Base-by-base conservation (phyloP, 2,329 filamentous ascomycete genomes). In the Periconia sp. region DNA sequence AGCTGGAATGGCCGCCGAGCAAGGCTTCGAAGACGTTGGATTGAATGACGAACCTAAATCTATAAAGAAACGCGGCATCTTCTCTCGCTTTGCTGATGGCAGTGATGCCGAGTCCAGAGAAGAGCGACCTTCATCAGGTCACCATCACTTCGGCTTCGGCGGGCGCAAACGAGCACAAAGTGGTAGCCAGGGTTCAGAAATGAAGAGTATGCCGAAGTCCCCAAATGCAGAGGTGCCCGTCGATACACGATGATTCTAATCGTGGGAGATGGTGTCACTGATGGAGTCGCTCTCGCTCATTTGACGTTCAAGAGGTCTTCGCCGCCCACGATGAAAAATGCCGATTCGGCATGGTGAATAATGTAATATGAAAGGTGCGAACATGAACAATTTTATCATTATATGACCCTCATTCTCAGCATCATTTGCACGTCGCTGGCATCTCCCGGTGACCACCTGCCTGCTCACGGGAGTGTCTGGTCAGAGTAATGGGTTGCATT, bases 21-120 rank as follows among this genome's bases (percentile, higher is more conserved):
- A 95, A 66, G 80, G 80, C 14, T 97, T 97, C 63, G 93, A 97
- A 71, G 93, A 97, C 49, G 90, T 97, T 9, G 91, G 91, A 3
- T 78, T 97, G 44, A 85, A 87, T 54, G 92, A 96, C 60, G 91
- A 94, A 37, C 77, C 82, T 46, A 86, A 86, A 63, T 82, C 84
- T 57, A 77, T 70, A 19, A 92, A 91, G 79, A 92, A 91, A 77
- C 87, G 86, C 53, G 82, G 89, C 13, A 87, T 96, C 68, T 91
- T 97, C 60, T 82, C 91, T 46, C 86, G 89, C 60, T 92, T 97
- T 66, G 88, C 88, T 49, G 89, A 92, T 54, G 74, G 71, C 50
- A 62, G 59, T 6, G 59, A 65, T 42, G 59, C 61, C 33, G 66
- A 70, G 18, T 57, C 64, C 33, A 60, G 63, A 46, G 48, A 61